Evolutionary conservation across 257 asterid genomes (phyloP), one percentile per base, ranked within the genome.

Genomic region (Parsonsia alboflavescens): DNA sequence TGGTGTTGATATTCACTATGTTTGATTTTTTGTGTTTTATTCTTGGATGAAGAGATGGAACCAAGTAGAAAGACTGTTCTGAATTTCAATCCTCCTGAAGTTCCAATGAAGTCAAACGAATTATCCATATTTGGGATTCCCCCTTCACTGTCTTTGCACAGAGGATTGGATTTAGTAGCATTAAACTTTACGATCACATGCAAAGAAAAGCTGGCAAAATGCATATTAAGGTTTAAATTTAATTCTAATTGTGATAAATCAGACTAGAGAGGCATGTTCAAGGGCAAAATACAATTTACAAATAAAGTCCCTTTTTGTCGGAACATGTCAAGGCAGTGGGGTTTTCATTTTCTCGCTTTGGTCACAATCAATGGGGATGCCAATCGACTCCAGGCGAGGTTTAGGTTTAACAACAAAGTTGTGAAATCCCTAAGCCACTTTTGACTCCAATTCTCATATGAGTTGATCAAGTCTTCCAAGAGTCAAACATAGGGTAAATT

Each of bases 1-100:
- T 59, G 17, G 54, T 19, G 70, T 46, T 46, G 69, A 45, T 58
- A 73, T 24, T 58, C 58, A 57, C 68, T 7, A 50, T 53, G 78
- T 54, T 69, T 53, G 58, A 9, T 21, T 42, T 6, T 42, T 6
- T 4, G n/a, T 13, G 1, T 48, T 63, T 7, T 2, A 0, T 48
- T 56, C 48, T 19, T 39, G 71, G 78, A 75, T 52, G 10, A 65
- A 65, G 30, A 8, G 67, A 65, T 49, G 36, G 28, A n/a, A 12
- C n/a, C 65, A 65, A 39, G 46, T 11, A 50, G 33, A 50, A 64
- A 26, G 7, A 5, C 46, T 4, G 8, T 8, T 54, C 59, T 19
- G 26, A 19, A 5, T 53, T 53, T 19, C 22, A 54, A 54, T 54
- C 59, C 21, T 54, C 59, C 73, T 22, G 58, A 68, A 46, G 22